Conservation (phyloP, 2,329 filamentous ascomycete species). For the Paramyrothecium sp. region DNA sequence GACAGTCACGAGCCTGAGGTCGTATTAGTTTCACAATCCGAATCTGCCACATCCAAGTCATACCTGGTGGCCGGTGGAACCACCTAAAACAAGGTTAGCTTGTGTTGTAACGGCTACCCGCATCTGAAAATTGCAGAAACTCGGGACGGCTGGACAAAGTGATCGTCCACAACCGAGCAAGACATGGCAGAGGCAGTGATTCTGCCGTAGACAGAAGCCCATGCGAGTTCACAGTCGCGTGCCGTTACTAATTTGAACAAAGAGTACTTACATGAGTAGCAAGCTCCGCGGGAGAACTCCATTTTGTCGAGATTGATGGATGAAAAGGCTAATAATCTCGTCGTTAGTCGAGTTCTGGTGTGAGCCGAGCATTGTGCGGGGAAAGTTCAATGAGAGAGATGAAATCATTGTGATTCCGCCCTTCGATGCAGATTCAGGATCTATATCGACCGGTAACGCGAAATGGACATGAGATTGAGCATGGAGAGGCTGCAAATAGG, state of each 20-base stretch:
- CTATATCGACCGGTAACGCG: too few species aligned
- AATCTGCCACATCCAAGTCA: constrained; percentile 25
- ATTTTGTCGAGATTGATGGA: constrained; percentile 28
- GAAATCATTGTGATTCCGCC: too few species aligned
- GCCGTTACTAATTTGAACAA: background rate
- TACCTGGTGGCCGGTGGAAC: constrained; percentile 75
- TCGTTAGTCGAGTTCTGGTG: background rate
- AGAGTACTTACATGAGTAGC: constrained; percentile 48
- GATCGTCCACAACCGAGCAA: background rate
- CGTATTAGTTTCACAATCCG: constrained; percentile 8
- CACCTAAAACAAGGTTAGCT: constrained; percentile 50
- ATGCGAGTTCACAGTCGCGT: background rate
- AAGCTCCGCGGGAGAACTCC: constrained; percentile 46
- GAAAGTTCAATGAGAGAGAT: too few species aligned
- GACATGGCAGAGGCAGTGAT: background rate
- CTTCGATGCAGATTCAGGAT: too few species aligned
- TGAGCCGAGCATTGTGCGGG: background rate
- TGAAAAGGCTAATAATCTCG: constrained; percentile 1
- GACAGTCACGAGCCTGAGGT: constrained; percentile 77
- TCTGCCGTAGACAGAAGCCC: background rate
- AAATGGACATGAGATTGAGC: too few species aligned
- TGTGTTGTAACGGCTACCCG: background rate
- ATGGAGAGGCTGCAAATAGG: too few species aligned
- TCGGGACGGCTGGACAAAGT: background rate
- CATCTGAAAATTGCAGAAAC: too few species aligned